Percentiles rank a stretch among this genome's conserved stretches.
These are phyloP conservation scores for Ampelomyces quisqualis DNA, from an alignment of 2,329 filamentous ascomycete species.

Conservation along the genomic window DNA sequence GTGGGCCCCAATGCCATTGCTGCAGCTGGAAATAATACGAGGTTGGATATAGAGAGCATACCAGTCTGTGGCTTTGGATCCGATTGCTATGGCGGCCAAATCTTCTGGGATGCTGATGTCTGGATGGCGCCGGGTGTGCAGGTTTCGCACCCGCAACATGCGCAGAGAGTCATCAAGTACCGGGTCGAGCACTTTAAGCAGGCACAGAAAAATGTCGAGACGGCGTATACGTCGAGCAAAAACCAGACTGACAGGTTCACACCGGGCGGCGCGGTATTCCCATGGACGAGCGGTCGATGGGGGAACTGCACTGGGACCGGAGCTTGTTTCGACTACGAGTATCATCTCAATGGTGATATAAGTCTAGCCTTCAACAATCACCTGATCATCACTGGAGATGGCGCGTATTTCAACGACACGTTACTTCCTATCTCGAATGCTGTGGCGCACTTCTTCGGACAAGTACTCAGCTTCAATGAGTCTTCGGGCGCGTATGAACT, in stretches of 20 bases:
- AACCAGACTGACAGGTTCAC: conserved; percentile 60
- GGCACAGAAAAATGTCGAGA: conserved; percentile 61
- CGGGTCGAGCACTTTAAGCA: conserved; percentile 60
- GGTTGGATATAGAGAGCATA: conserved; percentile 63
- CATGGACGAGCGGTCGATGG: conserved; percentile 67
- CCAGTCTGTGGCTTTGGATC: conserved; percentile 67
- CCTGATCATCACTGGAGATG: conserved; percentile 61
- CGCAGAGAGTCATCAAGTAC: conserved; percentile 65
- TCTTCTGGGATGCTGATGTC: conserved; percentile 68
- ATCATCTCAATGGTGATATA: conserved; percentile 71
- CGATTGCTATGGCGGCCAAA: conserved; percentile 65
- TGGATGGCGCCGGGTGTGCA: conserved; percentile 70
- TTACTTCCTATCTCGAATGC: conserved; percentile 66
- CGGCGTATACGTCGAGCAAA: conserved; percentile 59
- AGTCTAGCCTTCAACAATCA: conserved; percentile 63
- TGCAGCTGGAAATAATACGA: conserved; percentile 50
- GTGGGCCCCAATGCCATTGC: conserved; percentile 56
- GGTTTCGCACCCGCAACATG: conserved; percentile 62
- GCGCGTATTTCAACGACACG: conserved; percentile 54
- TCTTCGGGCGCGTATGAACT: conserved; percentile 34
- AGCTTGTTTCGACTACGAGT: conserved; percentile 69
- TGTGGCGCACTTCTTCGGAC: conserved; percentile 61
- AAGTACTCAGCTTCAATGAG: conserved; percentile 62
- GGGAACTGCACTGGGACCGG: conserved; percentile 67
- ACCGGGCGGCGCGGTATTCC: conserved; percentile 60